Percentiles rank a stretch among this genome's conserved stretches.
phyloP scores from a whole-genome alignment of 2,329 filamentous ascomycete species.

The Fusarium kyushuense region DNA sequence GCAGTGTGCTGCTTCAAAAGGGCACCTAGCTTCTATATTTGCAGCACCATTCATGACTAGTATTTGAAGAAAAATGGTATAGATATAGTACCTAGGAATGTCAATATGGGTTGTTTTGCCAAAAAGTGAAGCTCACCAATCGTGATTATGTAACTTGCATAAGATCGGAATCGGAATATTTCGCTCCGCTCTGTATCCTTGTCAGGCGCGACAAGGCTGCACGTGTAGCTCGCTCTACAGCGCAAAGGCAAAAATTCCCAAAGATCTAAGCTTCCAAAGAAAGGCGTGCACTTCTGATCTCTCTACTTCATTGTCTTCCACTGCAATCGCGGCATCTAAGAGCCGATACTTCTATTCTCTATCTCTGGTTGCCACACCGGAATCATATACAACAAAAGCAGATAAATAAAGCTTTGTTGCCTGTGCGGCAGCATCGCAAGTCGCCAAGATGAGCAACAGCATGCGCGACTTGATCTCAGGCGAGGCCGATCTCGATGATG shows the following conservation, averaged over 20 bases:
- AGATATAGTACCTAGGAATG: too few species aligned
- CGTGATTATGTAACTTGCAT: conserved; percentile 17
- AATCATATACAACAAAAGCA: conserved; percentile 27
- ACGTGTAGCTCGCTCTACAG: conserved; percentile 45
- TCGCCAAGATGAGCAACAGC: conserved; percentile 67
- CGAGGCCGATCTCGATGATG: conserved; percentile 86
- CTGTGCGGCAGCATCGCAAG: conserved; percentile 45
- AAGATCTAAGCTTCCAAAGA: conserved; percentile 32
- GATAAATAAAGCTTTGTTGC: conserved; percentile 43
- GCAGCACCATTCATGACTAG: background rate
- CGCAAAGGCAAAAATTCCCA: conserved; percentile 46
- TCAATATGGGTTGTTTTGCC: too few species aligned
- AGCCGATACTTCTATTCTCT: background rate
- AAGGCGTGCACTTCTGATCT: conserved; percentile 22
- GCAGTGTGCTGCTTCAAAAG: background rate
- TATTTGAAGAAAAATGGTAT: too few species aligned
- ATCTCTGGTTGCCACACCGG: background rate
- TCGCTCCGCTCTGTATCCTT: conserved; percentile 31
- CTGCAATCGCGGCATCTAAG: conserved; percentile 2
- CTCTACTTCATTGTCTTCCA: conserved; percentile 22
- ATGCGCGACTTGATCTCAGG: conserved; percentile 85
- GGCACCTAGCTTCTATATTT: too few species aligned
- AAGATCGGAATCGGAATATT: conserved; percentile 30
- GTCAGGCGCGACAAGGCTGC: conserved; percentile 48
- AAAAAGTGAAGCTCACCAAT: background rate